Conservation (phyloP, 2,329 filamentous ascomycete species). For the Escovopsis sp. region DNA sequence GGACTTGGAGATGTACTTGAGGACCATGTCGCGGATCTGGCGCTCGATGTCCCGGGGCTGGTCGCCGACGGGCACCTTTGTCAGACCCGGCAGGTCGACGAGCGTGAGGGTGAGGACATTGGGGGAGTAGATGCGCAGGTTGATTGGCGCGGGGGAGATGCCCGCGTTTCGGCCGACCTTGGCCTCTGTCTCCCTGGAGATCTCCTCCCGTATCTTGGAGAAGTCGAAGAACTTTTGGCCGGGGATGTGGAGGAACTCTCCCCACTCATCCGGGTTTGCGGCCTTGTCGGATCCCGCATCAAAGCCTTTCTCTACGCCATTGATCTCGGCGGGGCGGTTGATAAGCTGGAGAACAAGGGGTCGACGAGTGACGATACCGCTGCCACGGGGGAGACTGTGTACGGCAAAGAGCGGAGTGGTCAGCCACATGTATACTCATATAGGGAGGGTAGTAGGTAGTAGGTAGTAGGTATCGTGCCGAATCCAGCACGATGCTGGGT, state of each 20-base stretch:
- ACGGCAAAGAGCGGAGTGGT: too few relatives aligned
- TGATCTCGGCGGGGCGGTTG: constrained; percentile 65
- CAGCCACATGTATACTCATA: too few relatives aligned
- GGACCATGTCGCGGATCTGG: constrained; percentile 94
- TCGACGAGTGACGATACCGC: constrained; percentile 90
- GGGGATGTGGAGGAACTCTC: constrained; percentile 95
- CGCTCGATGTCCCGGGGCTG: constrained; percentile 93
- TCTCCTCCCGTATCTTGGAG: constrained; percentile 96
- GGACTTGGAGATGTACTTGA: constrained; percentile 96
- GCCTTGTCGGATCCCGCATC: constrained; percentile 62
- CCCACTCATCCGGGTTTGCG: constrained; percentile 91
- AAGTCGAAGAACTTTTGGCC: constrained; percentile 98
- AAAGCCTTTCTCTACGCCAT: constrained; percentile 56
- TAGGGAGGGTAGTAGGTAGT: too few relatives aligned
- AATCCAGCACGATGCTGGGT: too few relatives aligned
- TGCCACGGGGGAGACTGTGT: constrained; percentile 82
- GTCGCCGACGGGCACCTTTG: constrained; percentile 91
- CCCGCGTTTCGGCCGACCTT: constrained; percentile 94
- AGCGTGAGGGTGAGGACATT: constrained; percentile 94
- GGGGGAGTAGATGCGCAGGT: constrained; percentile 94
- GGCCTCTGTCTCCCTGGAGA: constrained; percentile 86
- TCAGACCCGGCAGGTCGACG: constrained; percentile 90
- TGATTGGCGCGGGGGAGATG: constrained; percentile 94
- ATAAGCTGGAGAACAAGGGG: constrained; percentile 96
- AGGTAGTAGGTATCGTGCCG: too few relatives aligned